Conservation (phyloP, 805 yeast species). For the Yarrowia sp. region DNA sequence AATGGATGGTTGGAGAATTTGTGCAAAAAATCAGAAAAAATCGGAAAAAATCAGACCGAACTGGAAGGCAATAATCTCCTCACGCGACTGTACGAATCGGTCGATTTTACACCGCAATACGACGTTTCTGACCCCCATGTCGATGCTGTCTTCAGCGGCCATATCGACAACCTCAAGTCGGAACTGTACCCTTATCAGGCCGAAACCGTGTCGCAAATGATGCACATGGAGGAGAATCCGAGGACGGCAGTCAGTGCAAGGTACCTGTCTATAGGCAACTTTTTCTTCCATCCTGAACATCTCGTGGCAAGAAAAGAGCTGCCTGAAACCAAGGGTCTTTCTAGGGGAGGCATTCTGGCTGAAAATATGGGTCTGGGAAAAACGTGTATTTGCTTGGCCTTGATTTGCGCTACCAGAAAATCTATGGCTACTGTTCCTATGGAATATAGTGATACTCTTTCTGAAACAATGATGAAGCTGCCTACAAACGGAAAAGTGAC, state of each 20-base stretch:
- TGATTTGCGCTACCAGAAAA: constrained; percentile 51
- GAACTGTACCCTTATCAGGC: constrained; percentile 7
- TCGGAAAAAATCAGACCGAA: not conserved
- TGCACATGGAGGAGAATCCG: constrained; percentile 10
- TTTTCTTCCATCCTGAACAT: not conserved
- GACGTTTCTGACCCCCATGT: not conserved
- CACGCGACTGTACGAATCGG: not conserved
- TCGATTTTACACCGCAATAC: not conserved
- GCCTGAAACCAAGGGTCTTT: not conserved
- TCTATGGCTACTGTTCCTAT: constrained; percentile 9
- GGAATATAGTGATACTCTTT: not conserved
- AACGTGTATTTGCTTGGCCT: constrained; percentile 56
- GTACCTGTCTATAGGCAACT: not conserved
- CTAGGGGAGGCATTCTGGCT: constrained; percentile 57
- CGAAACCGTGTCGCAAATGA: constrained; percentile 6
- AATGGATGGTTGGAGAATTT: not conserved
- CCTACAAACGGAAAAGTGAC: not conserved
- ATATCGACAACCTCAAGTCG: not conserved
- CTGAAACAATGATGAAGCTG: not conserved
- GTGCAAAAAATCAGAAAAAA: not conserved
- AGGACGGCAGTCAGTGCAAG: not conserved
- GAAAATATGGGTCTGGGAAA: constrained; percentile 70
- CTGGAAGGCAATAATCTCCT: not conserved
- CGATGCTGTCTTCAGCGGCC: not conserved
- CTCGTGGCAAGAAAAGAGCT: not conserved